Base-by-base conservation (phyloP, 768 basidiomycete genomes). In the Rhodotorula graminis region DNA sequence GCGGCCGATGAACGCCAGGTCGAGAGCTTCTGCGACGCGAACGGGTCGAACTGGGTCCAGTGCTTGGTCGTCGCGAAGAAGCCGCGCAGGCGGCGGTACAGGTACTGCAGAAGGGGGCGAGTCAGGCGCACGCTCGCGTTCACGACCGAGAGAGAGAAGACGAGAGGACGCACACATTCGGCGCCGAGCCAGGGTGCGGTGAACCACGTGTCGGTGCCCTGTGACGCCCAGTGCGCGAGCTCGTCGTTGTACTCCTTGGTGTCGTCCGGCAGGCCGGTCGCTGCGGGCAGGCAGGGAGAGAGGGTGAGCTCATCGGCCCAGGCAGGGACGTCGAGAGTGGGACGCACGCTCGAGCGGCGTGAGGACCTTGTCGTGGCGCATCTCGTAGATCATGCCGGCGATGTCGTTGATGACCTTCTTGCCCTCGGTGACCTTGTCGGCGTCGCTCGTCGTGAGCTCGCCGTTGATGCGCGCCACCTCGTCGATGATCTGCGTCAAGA, bases 121-220 rank as follows among this genome's bases (percentile, higher is more conserved):
- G 44, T 44, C 42, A 44, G 42, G 8, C 16, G 19, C 14, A 55
- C 44, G 67, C 19, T n/a, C n/a, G n/a, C n/a, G n/a, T n/a, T n/a
- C n/a, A 4, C 21, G 31, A 64, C 46, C 47, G 50, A 2, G 67
- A 14, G 27, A 23, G 14, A 37, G 37, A 12, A n/a, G n/a, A n/a
- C n/a, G 40, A 33, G 42, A 11, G 23, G 71, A 78, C 63, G 65
- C 82, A 89, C 65, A 75, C 83, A 96, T 89, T 97, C 95, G 68
- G 93, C 92, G 80, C 85, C 97, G n/a, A 99, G 84, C 95, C 95
- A 99, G 2, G 93, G 92, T 11, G 91, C 87, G 15, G 87, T 90
- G 79, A 92, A 93, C 95, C 95, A 99, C 71, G 88, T 85, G 77
- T 84, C 83, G 7, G 81, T 80, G 2, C 83, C 79, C 40, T 82